phyloP scores from a whole-genome alignment of 306 rosid genomes.

The Trichosanthes truncata region DNA sequence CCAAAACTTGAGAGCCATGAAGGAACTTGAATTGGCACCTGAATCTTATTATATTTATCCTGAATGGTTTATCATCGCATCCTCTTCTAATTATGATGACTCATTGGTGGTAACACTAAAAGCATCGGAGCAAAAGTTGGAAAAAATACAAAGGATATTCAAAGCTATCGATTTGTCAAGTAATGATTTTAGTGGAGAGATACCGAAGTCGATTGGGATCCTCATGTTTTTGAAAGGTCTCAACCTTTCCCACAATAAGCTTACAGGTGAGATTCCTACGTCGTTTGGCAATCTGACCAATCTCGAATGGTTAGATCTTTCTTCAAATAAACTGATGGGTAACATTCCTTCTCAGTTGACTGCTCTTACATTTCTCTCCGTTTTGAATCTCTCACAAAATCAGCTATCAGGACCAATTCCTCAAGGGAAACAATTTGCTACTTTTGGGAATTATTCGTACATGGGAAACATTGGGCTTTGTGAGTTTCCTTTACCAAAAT shows the following conservation, averaged over 20 bases:
- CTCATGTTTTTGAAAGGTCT: constrained; percentile 19
- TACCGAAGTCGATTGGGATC: constrained; percentile 17
- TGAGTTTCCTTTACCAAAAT: constrained; percentile 26
- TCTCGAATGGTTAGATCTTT: constrained; percentile 30
- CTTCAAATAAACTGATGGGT: constrained; percentile 7
- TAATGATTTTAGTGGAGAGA: constrained; percentile 26
- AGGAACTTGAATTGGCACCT: not conserved
- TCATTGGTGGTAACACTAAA: constrained; percentile 15
- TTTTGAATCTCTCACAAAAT: constrained; percentile 28
- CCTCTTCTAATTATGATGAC: not conserved
- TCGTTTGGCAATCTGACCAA: constrained; percentile 14
- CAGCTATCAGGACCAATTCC: constrained; percentile 24
- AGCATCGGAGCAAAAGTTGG: not conserved
- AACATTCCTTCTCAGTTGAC: constrained; percentile 16
- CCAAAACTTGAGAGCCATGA: constrained; percentile 21
- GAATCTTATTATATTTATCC: no score
- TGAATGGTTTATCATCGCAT: not conserved
- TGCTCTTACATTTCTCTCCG: not conserved
- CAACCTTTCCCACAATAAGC: constrained; percentile 23
- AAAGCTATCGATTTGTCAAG: constrained; percentile 29
- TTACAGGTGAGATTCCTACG: constrained; percentile 23
- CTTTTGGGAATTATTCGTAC: constrained; percentile 21
- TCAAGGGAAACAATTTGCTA: constrained; percentile 23
- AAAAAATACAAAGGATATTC: not conserved
- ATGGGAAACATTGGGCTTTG: constrained; percentile 18